Evolutionary conservation across 768 basidiomycete genomes (phyloP).

Genomic region (Dentipellis sp.): DNA sequence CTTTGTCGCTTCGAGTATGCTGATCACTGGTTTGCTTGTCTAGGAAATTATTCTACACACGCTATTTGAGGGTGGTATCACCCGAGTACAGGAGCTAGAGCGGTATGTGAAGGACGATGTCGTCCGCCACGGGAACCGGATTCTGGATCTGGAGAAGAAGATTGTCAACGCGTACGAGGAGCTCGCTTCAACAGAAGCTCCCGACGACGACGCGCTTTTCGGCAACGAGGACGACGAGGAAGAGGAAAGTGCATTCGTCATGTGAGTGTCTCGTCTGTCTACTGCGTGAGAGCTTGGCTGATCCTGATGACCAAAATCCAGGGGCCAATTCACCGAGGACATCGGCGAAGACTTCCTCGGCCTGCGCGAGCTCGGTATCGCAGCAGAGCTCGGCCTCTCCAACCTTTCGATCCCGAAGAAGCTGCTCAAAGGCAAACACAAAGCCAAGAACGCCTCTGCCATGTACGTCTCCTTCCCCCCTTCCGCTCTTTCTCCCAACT

Average conservation of each 20-base stretch:
- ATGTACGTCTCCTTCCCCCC: constrained; percentile 33
- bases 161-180: constrained; percentile 78
- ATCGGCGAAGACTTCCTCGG: constrained; percentile 93
- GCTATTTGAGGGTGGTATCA: constrained; percentile 80
- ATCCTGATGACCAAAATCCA: constrained; percentile 18
- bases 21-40: background rate
- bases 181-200: constrained; percentile 35
- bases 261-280: constrained; percentile 31
- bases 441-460: constrained; percentile 24
- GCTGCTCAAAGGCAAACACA: constrained; percentile 50
- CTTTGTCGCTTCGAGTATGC: background rate
- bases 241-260: constrained; percentile 55
- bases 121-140: constrained; percentile 65
- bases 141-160: constrained; percentile 80
- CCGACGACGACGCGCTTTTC: constrained; percentile 57
- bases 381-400: constrained; percentile 72
- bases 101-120: constrained; percentile 87
- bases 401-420: constrained; percentile 72
- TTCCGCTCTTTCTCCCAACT: background rate
- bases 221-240: constrained; percentile 45
- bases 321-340: constrained; percentile 80
- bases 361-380: constrained; percentile 79
- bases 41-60: constrained; percentile 93
- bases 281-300: background rate
- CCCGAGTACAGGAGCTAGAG: constrained; percentile 71